phyloP scores from a whole-genome alignment of 768 basidiomycete genomes.

The Podaxis sp. region DNA sequence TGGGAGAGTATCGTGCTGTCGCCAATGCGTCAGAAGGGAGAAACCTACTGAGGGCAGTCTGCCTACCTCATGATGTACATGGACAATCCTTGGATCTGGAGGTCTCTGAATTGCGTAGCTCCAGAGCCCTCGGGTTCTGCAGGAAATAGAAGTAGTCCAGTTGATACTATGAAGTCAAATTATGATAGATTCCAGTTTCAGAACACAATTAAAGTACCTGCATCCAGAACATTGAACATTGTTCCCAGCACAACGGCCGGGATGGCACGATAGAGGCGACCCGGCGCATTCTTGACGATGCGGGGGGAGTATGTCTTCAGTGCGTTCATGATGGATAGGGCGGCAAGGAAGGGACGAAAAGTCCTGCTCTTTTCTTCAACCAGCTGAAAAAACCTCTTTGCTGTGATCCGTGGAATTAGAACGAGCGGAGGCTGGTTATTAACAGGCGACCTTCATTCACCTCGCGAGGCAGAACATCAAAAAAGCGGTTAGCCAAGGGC shows the following conservation, averaged over 20 bases:
- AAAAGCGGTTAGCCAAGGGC: too few relatives aligned
- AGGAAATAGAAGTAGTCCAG: conserved; percentile 24
- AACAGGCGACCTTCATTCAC: too few relatives aligned
- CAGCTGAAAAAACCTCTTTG: not conserved
- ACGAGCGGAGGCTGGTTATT: too few relatives aligned
- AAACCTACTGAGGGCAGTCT: not conserved
- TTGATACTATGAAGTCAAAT: conserved; percentile 20
- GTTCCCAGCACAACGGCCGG: conserved; percentile 23
- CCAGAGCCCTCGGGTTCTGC: conserved; percentile 13
- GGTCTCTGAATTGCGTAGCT: conserved; percentile 15
- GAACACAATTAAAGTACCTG: conserved; percentile 8
- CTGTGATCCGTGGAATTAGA: not conserved
- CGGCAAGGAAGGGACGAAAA: not conserved
- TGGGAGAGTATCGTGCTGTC: conserved; percentile 20
- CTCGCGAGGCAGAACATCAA: too few relatives aligned
- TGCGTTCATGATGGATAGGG: not conserved
- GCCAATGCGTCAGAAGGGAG: not conserved
- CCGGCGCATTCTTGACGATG: conserved; percentile 13
- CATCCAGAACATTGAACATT: conserved; percentile 22
- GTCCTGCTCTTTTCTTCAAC: not conserved
- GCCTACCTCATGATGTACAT: conserved; percentile 26
- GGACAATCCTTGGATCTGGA: conserved; percentile 25
- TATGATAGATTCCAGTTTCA: not conserved
- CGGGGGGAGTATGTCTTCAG: not conserved
- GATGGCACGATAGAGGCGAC: conserved; percentile 21